Conservation (phyloP, 352 stramenopile genomes). For the Phytopythium oedochilum region DNA sequence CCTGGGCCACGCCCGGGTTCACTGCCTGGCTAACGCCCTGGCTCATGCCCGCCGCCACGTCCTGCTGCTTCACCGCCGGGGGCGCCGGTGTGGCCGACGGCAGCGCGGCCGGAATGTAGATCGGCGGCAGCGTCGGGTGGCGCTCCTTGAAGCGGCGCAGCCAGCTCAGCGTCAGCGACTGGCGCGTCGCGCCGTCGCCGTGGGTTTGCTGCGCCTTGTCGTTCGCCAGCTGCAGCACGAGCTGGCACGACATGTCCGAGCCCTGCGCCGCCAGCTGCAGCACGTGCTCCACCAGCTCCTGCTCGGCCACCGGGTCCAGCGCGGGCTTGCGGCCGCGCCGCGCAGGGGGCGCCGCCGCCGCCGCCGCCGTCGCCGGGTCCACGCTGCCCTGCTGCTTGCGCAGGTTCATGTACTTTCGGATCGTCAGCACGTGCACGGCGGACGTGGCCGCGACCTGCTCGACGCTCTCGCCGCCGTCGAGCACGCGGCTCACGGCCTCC, state of each 20-base stretch:
- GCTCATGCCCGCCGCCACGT: neutral
- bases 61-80: neutral
- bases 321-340: conserved; percentile 5
- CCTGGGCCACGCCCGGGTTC: too few species aligned
- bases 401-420: conserved; percentile 4
- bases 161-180: conserved; percentile 4
- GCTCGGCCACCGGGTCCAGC: conserved; percentile 3
- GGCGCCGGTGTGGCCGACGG: neutral
- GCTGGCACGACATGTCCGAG: neutral
- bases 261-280: conserved; percentile 3
- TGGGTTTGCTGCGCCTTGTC: conserved; percentile 3
- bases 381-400: neutral
- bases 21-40: neutral
- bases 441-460: conserved; percentile 4
- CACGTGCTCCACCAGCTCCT: conserved; percentile 5
- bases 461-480: conserved; percentile 3
- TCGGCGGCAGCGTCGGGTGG: conserved; percentile 2
- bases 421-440: conserved; percentile 4
- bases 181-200: neutral
- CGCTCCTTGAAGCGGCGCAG: conserved; percentile 8
- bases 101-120: neutral
- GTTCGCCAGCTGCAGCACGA: conserved; percentile 5
- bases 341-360: neutral
- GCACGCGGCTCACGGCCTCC: conserved; percentile 5
- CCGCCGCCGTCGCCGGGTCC: neutral